A percentile compares a stretch with the other conserved stretches of the same genome.
phyloP scores from a whole-genome alignment of 345 rosid genomes.

The Gossypium rotundifolium region DNA sequence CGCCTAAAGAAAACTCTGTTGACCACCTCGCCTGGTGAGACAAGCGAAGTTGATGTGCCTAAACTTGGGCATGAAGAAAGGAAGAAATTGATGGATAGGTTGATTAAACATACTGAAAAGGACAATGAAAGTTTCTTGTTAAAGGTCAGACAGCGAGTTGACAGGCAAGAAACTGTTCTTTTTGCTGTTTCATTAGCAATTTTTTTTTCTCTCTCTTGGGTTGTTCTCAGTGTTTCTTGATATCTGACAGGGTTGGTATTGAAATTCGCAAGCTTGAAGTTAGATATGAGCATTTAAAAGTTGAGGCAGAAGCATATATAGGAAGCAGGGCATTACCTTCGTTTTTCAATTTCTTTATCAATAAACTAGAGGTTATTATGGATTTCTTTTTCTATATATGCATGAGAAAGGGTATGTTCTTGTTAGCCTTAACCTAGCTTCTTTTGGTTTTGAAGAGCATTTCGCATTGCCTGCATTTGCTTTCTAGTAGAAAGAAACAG shows the following conservation, averaged over 20 bases:
- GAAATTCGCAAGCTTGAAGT: constrained; percentile 40
- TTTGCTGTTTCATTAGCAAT: neutral
- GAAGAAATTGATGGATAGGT: constrained; percentile 27
- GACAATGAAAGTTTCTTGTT: constrained; percentile 36
- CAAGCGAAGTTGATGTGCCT: constrained; percentile 27
- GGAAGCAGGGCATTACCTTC: constrained; percentile 37
- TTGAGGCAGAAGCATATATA: constrained; percentile 23
- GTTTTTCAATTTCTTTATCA: constrained; percentile 23
- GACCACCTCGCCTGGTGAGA: constrained; percentile 10
- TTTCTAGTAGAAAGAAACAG: constrained; percentile 29
- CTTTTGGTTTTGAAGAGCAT: constrained; percentile 18
- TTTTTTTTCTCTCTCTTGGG: neutral
- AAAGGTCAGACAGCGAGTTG: constrained; percentile 33
- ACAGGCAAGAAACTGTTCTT: constrained; percentile 21
- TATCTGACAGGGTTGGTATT: constrained; percentile 29
- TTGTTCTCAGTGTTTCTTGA: neutral
- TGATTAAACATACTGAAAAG: constrained; percentile 20
- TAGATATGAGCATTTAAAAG: constrained; percentile 31
- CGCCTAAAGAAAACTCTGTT: no score
- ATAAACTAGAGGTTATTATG: constrained; percentile 21
- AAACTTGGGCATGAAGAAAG: constrained; percentile 25
- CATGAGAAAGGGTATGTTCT: neutral
- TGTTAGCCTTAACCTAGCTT: neutral
- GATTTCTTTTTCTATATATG: neutral
- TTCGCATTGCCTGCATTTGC: constrained; percentile 22